phyloP scores from a whole-genome alignment of 2,329 filamentous ascomycete species.

The Fusarium coffeatum region DNA sequence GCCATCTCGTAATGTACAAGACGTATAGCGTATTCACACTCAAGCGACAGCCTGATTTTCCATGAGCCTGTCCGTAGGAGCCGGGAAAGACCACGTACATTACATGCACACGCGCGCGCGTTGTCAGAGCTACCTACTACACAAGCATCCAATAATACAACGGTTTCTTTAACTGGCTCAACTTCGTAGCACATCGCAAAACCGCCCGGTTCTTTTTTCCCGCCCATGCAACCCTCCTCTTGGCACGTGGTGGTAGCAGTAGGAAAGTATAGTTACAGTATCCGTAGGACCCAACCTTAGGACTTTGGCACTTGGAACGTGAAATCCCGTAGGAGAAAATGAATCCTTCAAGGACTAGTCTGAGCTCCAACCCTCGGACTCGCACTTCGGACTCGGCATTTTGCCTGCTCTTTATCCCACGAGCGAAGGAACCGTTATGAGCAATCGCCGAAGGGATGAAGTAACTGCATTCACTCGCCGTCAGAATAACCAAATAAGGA shows the following conservation, averaged over 20 bases:
- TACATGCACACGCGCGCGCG: neutral
- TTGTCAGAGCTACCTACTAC: neutral
- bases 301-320: neutral
- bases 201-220: conserved; percentile 2
- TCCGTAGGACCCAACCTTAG: neutral
- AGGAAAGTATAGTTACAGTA: neutral
- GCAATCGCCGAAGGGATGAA: conserved; percentile 13
- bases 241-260: conserved; percentile 24
- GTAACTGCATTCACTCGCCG: neutral
- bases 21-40: neutral
- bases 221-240: conserved; percentile 26
- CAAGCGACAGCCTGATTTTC: conserved; percentile 11
- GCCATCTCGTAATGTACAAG: neutral
- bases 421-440: neutral
- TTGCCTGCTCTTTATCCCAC: neutral
- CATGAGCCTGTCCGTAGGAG: neutral
- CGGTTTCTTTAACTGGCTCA: neutral
- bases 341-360: neutral
- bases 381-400: neutral
- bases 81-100: conserved; percentile 9
- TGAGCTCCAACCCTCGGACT: neutral
- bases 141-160: conserved; percentile 18
- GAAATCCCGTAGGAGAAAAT: neutral
- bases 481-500: neutral
- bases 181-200: conserved; percentile 16